Evolutionary conservation across 192 early-diverging fungal genomes (phyloP).

Genomic region (Linnemannia hyalina): DNA sequence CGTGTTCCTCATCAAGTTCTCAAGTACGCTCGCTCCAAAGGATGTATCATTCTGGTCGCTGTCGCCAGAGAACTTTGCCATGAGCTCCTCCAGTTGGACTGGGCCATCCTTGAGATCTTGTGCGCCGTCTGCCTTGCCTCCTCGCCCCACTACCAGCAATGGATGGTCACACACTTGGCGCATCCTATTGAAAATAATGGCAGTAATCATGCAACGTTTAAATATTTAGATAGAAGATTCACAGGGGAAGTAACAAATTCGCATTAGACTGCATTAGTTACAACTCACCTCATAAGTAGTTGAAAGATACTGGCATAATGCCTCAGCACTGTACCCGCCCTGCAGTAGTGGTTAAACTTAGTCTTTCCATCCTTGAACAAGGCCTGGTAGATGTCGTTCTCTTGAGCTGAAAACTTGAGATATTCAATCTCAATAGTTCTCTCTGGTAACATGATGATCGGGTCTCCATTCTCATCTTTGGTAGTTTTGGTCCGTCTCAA

Average conservation of each 20-base stretch:
- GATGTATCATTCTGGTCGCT: constrained; percentile 25
- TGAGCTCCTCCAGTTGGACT: constrained; percentile 58
- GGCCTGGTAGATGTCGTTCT: constrained; percentile 78
- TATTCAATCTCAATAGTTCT: constrained; percentile 72
- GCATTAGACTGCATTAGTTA: background rate
- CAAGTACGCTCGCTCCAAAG: constrained; percentile 59
- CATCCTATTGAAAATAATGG: constrained; percentile 60
- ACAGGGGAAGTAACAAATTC: background rate
- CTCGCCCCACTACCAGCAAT: constrained; percentile 55
- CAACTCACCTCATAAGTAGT: constrained; percentile 61
- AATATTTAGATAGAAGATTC: background rate
- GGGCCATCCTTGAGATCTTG: constrained; percentile 43
- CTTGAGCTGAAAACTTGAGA: constrained; percentile 71
- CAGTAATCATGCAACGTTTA: background rate
- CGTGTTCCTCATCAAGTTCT: constrained; percentile 43
- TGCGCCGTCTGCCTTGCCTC: constrained; percentile 18
- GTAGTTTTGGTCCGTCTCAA: constrained; percentile 91
- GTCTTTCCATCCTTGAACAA: constrained; percentile 76
- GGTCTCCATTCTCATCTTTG: constrained; percentile 77
- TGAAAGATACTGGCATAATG: constrained; percentile 81
- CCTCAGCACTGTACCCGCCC: constrained; percentile 70
- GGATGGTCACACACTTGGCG: constrained; percentile 82
- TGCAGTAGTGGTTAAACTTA: constrained; percentile 70
- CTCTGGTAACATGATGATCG: constrained; percentile 83
- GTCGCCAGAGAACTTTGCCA: constrained; percentile 50